phyloP scores from a whole-genome alignment of 352 stramenopile genomes.

The Plasmopara viticola region DNA sequence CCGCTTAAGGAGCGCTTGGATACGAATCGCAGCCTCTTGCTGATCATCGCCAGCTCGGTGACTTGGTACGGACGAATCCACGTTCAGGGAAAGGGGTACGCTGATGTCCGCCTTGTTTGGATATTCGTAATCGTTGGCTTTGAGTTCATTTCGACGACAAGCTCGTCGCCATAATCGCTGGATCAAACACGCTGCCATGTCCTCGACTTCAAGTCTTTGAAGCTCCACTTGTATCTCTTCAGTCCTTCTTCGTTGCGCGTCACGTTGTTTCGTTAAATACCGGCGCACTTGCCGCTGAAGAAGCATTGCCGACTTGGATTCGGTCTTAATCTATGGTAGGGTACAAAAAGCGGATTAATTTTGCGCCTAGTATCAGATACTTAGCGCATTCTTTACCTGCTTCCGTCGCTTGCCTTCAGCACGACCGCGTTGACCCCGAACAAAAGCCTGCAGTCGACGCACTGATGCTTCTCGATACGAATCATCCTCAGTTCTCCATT shows the following conservation, averaged over 20 bases:
- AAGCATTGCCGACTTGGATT: constrained; percentile 15
- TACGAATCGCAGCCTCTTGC: constrained; percentile 20
- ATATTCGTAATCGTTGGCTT: no score
- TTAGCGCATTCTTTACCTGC: constrained; percentile 11
- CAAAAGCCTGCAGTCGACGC: constrained; percentile 30
- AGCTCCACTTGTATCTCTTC: constrained; percentile 11
- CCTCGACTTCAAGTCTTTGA: constrained; percentile 34
- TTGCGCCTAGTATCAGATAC: not conserved
- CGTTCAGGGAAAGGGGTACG: not conserved
- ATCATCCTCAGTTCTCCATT: not conserved
- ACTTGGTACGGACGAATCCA: not conserved
- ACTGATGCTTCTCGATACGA: constrained; percentile 22
- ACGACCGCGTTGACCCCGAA: constrained; percentile 25
- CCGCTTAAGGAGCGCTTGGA: constrained; percentile 35
- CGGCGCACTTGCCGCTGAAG: constrained; percentile 24
- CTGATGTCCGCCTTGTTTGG: no score
- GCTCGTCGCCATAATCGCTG: constrained; percentile 30
- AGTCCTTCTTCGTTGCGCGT: constrained; percentile 8
- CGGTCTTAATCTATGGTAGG: constrained; percentile 8
- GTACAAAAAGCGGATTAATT: no score
- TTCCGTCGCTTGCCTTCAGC: constrained; percentile 19
- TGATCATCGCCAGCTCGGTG: not conserved
- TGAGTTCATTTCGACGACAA: not conserved
- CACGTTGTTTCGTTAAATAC: constrained; percentile 9
- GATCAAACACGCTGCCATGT: constrained; percentile 37